Conservation (phyloP, 306 rosid species). For the Trifolium fragiferum region DNA sequence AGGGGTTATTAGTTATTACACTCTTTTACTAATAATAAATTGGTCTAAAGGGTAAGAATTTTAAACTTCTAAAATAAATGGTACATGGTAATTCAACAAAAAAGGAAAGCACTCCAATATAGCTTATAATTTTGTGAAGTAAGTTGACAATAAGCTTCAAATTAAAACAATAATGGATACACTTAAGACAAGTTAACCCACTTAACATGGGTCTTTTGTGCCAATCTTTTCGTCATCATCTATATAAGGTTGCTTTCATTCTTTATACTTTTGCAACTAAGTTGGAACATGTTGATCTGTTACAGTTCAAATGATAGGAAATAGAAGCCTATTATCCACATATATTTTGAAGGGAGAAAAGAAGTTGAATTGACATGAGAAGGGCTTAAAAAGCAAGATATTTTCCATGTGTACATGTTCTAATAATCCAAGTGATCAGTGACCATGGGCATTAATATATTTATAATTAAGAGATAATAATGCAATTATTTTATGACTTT, state of each 20-base stretch:
- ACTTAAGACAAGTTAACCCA: background rate
- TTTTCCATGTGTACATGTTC: background rate
- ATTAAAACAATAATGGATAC: background rate
- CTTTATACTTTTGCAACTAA: background rate
- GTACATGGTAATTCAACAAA: no score
- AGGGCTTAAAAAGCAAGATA: background rate
- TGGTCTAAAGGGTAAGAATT: no score
- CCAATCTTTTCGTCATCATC: background rate
- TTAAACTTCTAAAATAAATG: no score
- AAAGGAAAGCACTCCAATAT: no score
- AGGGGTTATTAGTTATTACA: no score
- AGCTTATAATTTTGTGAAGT: no score
- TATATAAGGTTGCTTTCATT: background rate
- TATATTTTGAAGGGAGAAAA: background rate
- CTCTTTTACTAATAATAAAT: no score
- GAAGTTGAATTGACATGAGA: background rate
- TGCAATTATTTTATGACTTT: no score
- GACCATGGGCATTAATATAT: background rate
- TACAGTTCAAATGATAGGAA: background rate
- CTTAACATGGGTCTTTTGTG: background rate
- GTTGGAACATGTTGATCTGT: background rate
- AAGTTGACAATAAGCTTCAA: no score
- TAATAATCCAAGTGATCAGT: background rate
- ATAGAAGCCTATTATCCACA: slow-evolving; percentile 3
- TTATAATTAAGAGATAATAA: no score